Conservation (phyloP, 495 filamentous ascomycete genomes). For the Pseudomonodictys pantanalensis region DNA sequence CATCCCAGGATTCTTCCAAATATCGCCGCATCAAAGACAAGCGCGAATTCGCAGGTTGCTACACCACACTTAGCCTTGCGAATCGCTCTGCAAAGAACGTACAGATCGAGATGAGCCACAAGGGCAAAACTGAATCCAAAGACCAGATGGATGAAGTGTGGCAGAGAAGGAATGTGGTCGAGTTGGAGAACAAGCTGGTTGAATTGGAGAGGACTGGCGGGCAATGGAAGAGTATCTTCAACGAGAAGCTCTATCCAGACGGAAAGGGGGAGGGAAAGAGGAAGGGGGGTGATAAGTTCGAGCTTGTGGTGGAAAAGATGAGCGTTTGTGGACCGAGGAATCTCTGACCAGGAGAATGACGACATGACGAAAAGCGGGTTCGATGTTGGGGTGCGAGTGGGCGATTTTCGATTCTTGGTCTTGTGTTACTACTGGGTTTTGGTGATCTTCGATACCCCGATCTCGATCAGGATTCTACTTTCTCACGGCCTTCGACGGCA, state of each 20-base stretch:
- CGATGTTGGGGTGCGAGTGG: background rate
- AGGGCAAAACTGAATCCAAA: background rate
- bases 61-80: conserved; percentile 1
- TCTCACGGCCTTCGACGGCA: too few species aligned
- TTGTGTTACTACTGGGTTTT: too few species aligned
- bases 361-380: background rate
- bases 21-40: too few species aligned
- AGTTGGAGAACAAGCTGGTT: background rate
- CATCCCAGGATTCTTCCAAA: too few species aligned
- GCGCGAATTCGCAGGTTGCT: background rate
- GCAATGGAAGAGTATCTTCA: conserved; percentile 15
- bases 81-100: conserved; percentile 9
- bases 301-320: conserved; percentile 11
- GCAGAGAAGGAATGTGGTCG: background rate
- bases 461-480: too few species aligned
- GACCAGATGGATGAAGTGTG: background rate
- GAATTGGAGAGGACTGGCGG: background rate
- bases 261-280: too few species aligned
- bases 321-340: conserved; percentile 12
- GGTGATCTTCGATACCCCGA: too few species aligned
- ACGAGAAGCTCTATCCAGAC: too few species aligned
- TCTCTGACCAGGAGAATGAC: background rate
- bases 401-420: background rate
- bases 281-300: conserved; percentile 6
- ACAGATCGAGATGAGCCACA: conserved; percentile 5